Percentiles rank a stretch among this genome's conserved stretches.
These are phyloP conservation scores for Collybia mongolica DNA, from an alignment of 768 basidiomycete species.

Conservation along the genomic window DNA sequence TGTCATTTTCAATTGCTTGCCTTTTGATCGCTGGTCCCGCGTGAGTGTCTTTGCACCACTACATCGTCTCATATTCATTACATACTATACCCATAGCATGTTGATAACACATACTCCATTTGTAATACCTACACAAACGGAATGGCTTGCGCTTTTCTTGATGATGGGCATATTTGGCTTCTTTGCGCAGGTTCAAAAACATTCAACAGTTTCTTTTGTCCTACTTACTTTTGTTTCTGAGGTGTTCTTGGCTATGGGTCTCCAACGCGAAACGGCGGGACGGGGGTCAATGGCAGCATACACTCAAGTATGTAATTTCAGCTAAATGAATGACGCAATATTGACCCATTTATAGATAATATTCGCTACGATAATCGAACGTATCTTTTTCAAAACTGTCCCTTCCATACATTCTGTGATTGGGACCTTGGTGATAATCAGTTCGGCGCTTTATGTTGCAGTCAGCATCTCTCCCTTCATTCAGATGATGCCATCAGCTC, in stretches of 20 bases:
- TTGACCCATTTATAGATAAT: background rate
- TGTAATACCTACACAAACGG: conserved; percentile 42
- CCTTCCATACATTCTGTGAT: conserved; percentile 1
- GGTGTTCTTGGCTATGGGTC: conserved; percentile 56
- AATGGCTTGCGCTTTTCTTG: conserved; percentile 45
- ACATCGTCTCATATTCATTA: background rate
- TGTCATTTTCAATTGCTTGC: conserved; percentile 51
- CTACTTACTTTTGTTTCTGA: conserved; percentile 12
- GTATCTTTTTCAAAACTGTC: conserved; percentile 1
- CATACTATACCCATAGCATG: conserved; percentile 35
- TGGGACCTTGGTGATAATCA: background rate
- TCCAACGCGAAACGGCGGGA: conserved; percentile 43
- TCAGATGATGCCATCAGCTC: background rate
- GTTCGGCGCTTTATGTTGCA: background rate
- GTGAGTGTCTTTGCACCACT: conserved; percentile 10
- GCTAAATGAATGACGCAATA: too few species aligned
- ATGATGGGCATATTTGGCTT: conserved; percentile 57
- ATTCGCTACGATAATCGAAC: conserved; percentile 4
- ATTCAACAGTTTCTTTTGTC: conserved; percentile 25
- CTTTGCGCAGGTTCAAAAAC: conserved; percentile 52
- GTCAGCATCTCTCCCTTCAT: background rate
- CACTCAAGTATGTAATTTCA: conserved; percentile 18
- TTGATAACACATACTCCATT: conserved; percentile 34
- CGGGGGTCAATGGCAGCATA: conserved; percentile 62
- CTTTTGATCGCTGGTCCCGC: background rate